Conservation (phyloP, 2,329 filamentous ascomycete genomes). For the Neoascochyta sp. region DNA sequence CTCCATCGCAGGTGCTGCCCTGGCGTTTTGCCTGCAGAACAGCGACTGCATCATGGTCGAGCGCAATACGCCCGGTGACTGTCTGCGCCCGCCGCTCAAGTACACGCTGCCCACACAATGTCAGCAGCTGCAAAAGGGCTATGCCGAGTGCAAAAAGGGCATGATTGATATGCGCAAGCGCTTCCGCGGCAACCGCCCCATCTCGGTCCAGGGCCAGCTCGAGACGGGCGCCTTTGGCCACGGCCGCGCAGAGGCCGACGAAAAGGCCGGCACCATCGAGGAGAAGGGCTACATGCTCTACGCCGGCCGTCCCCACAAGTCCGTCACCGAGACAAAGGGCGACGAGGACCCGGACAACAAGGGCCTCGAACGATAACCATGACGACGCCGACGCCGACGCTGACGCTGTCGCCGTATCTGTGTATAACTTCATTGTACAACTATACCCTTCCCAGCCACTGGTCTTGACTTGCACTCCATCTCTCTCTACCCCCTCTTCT, state of each 20-base stretch:
- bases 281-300: conserved; percentile 41
- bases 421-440: no score
- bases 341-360: conserved; percentile 27
- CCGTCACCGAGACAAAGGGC: conserved; percentile 26
- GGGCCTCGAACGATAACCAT: conserved; percentile 16
- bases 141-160: conserved; percentile 91
- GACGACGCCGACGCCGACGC: no score
- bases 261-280: conserved; percentile 35
- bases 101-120: conserved; percentile 82
- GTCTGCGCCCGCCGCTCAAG: conserved; percentile 75
- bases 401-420: no score
- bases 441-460: no score
- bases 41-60: conserved; percentile 95
- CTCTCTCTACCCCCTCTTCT: no score
- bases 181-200: conserved; percentile 89
- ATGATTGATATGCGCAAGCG: conserved; percentile 99
- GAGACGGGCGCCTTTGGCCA: conserved; percentile 33
- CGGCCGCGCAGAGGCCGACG: conserved; percentile 26
- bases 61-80: conserved; percentile 81
- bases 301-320: conserved; percentile 32
- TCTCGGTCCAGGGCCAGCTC: conserved; percentile 45
- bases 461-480: no score
- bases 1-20: conserved; percentile 67
- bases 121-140: conserved; percentile 84
- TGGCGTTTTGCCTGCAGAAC: conserved; percentile 92